Evolutionary conservation across 129 eudicot species (phyloP).

Genomic region (Lactuca sativa): DNA sequence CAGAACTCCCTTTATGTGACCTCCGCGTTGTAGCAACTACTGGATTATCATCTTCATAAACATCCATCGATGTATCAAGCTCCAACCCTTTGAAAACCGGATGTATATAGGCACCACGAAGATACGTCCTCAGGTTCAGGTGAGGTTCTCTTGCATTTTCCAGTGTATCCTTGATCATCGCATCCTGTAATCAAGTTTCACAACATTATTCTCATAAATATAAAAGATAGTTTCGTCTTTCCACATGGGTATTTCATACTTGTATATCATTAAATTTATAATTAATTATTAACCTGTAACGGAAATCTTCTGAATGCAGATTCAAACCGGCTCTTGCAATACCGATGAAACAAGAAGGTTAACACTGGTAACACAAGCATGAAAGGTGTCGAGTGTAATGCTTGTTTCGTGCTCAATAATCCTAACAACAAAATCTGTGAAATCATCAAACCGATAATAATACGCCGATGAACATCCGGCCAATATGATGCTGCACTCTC

Average conservation of each 20-base stretch:
- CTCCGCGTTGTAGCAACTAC: slow-evolving; percentile 77
- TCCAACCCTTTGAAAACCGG: slow-evolving; percentile 74
- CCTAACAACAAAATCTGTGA: slow-evolving; percentile 81
- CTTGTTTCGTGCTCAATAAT: slow-evolving; percentile 73
- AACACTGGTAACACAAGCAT: slow-evolving; percentile 65
- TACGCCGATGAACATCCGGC: slow-evolving; percentile 91
- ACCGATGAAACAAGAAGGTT: slow-evolving; percentile 75
- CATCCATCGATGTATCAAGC: slow-evolving; percentile 24
- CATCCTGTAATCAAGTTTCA: slow-evolving; percentile 62
- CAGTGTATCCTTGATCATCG: slow-evolving; percentile 87
- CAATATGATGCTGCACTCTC: slow-evolving; percentile 93
- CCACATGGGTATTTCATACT: not conserved
- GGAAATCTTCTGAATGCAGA: slow-evolving; percentile 79
- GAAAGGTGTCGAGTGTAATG: slow-evolving; percentile 53
- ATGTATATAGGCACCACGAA: slow-evolving; percentile 71
- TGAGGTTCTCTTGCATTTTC: slow-evolving; percentile 87
- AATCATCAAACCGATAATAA: slow-evolving; percentile 64
- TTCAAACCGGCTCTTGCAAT: slow-evolving; percentile 87
- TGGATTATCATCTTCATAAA: slow-evolving; percentile 54
- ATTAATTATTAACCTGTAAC: slow-evolving; percentile 61
- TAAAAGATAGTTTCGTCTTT: slow-evolving; percentile 8
- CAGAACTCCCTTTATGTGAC: slow-evolving; percentile 39
- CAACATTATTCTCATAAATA: slow-evolving; percentile 30
- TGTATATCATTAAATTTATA: too few relatives aligned
- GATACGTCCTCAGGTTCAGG: slow-evolving; percentile 59